Conservation (phyloP, 1,284 basidiomycete species). For the Afroboletus lepidellus region DNA sequence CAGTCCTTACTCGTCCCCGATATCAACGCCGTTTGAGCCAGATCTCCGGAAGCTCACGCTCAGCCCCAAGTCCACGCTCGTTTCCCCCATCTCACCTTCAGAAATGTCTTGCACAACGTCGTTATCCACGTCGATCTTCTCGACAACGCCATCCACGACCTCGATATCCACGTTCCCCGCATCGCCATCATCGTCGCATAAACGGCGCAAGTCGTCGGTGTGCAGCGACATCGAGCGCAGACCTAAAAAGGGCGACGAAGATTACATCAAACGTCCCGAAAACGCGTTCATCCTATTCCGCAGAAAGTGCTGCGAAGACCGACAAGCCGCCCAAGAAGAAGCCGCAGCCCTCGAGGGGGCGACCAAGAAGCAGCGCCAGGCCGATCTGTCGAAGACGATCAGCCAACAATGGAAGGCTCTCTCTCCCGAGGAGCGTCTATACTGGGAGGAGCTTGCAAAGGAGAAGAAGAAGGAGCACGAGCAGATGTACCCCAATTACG, state of each 20-base stretch:
- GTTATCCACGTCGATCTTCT: slow-evolving; percentile 38
- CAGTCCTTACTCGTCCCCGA: slow-evolving; percentile 66
- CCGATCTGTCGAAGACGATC: slow-evolving; percentile 73
- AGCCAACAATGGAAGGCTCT: slow-evolving; percentile 72
- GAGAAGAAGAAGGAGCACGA: slow-evolving; percentile 60
- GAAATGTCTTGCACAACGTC: slow-evolving; percentile 28
- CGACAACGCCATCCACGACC: slow-evolving; percentile 36
- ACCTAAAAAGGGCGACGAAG: slow-evolving; percentile 74
- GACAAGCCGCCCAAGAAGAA: slow-evolving; percentile 47
- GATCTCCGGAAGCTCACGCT: slow-evolving; percentile 55
- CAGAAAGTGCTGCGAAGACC: slow-evolving; percentile 70
- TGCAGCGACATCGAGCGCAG: slow-evolving; percentile 61
- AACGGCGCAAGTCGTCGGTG: slow-evolving; percentile 59
- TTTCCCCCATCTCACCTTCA: slow-evolving; percentile 44
- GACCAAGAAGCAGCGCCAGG: slow-evolving; percentile 52
- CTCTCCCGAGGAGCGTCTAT: slow-evolving; percentile 55
- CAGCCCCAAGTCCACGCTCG: slow-evolving; percentile 39
- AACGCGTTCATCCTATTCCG: slow-evolving; percentile 82
- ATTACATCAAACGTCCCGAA: slow-evolving; percentile 78
- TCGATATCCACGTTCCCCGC: slow-evolving; percentile 34
- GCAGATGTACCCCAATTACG: slow-evolving; percentile 68
- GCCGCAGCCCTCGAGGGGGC: slow-evolving; percentile 37
- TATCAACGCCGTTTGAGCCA: slow-evolving; percentile 67
- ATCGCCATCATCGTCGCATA: slow-evolving; percentile 41
- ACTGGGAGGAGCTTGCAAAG: slow-evolving; percentile 62